Evolutionary conservation across 1,139 yeast genomes (phyloP), one percentile per base, ranked within the genome.

Genomic region (Taphrina wiesneri): DNA sequence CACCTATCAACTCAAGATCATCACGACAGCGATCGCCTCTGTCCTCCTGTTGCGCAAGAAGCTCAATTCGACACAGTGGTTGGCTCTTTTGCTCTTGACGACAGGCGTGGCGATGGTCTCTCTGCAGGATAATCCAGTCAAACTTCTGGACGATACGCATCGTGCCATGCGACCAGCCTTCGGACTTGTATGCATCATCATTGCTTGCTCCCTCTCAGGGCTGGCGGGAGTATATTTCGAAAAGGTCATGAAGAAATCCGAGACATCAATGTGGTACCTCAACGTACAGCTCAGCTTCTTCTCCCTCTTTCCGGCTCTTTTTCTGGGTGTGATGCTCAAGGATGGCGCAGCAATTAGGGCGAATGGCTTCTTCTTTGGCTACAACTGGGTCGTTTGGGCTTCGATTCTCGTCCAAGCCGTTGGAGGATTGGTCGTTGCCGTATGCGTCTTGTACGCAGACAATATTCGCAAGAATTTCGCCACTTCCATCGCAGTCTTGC

Each of bases 171-270:
- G 1, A 17, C 23, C 4, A 17, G 43, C 15, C 30, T 66, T 75
- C 2, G 81, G 81, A 3, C 70, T 78, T 15, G 65, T 75, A n/a
- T 78, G 80, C 5, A 81, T 78, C 9, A 67, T 73, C 4, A 67
- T 75, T 36, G 80, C 81, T 5, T 78, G 81, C 68, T 67, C 76
- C 7, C 70, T 77, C 57, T 74, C 78, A 23, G 81, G 81, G 6
- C 72, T 78, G 56, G 81, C 81, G 1, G 81, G 81, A 17, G 78
- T 78, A 47, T 78, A 78, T 72, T 77, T 78, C 71, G 81, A 78
- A 67, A 77, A 77, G 70, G 80, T 78, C 13, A 74, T 78, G 63
- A 78, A 78, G 70, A 78, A 77, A 11, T 69, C 77, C 32, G 70
- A 69, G 49, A 74, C 73, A 15, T 75, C 79, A 15, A 71, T 78